A percentile compares a stretch with the other conserved stretches of the same genome.
These are phyloP conservation scores for Citrus medica DNA, from an alignment of 345 rosid species.

Conservation along the genomic window DNA sequence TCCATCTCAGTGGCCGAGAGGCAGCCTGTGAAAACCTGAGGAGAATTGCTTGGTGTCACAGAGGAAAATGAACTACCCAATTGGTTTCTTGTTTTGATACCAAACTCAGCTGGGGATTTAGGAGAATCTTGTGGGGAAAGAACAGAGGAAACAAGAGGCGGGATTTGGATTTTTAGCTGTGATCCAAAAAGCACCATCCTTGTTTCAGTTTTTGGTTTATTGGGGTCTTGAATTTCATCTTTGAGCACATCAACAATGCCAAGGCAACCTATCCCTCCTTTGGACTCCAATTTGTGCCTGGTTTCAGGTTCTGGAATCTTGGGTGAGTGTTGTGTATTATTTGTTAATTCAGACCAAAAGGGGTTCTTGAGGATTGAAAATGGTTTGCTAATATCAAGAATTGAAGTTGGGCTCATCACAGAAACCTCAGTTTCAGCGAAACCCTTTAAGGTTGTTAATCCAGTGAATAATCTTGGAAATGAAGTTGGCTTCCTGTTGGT, in stretches of 20 bases:
- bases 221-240: slow-evolving; percentile 32
- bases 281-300: slow-evolving; percentile 50
- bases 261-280: slow-evolving; percentile 56
- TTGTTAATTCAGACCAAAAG: slow-evolving; percentile 41
- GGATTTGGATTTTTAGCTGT: slow-evolving; percentile 74
- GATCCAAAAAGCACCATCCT: slow-evolving; percentile 72
- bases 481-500: slow-evolving; percentile 42
- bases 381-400: slow-evolving; percentile 67
- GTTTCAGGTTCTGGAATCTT: slow-evolving; percentile 40
- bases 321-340: slow-evolving; percentile 18
- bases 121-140: slow-evolving; percentile 43
- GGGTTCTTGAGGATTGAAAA: slow-evolving; percentile 66
- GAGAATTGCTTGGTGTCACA: slow-evolving; percentile 26
- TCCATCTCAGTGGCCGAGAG: slow-evolving; percentile 69
- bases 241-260: slow-evolving; percentile 63
- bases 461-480: slow-evolving; percentile 63
- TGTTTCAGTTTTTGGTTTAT: slow-evolving; percentile 43
- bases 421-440: slow-evolving; percentile 48
- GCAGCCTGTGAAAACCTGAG: slow-evolving; percentile 39
- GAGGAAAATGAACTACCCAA: slow-evolving; percentile 32
- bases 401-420: slow-evolving; percentile 80
- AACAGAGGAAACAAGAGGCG: slow-evolving; percentile 33
- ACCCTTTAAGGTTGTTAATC: slow-evolving; percentile 44
- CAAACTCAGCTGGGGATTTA: slow-evolving; percentile 57
- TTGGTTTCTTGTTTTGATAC: slow-evolving; percentile 57